Evolutionary conservation across 2,329 filamentous ascomycete species (phyloP).

Genomic region (Penicillium sumatraense): DNA sequence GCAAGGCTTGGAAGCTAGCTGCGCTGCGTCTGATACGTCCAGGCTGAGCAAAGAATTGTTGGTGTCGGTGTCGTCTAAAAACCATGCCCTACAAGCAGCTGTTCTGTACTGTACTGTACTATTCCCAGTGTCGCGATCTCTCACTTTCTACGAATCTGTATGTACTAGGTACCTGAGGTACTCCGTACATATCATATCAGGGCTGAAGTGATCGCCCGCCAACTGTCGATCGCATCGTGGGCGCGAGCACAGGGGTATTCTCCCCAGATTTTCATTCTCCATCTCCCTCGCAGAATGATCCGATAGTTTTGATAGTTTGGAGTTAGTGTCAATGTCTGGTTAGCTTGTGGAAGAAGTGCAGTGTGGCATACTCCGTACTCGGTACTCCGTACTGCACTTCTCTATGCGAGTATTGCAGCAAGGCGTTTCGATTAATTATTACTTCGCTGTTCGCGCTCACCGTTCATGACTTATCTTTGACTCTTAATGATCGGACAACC

Average conservation of each 20-base stretch:
- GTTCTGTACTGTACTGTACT: too few relatives aligned
- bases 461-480: too few relatives aligned
- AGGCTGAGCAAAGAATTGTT: too few relatives aligned
- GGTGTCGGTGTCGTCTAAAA: too few relatives aligned
- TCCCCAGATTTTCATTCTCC: not conserved
- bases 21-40: not conserved
- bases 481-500: too few relatives aligned
- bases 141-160: not conserved
- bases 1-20: not conserved
- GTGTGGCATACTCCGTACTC: not conserved
- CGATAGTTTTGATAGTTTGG: not conserved
- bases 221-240: slow-evolving; percentile 7
- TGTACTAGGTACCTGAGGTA: too few relatives aligned
- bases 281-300: not conserved
- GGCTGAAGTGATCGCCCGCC: slow-evolving; percentile 7
- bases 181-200: not conserved
- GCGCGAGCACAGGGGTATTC: slow-evolving; percentile 6
- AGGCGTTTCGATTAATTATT: not conserved
- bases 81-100: too few relatives aligned
- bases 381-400: too few relatives aligned
- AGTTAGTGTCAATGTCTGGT: not conserved
- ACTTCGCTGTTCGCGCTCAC: not conserved
- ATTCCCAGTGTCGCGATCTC: too few relatives aligned
- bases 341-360: not conserved
- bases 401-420: too few relatives aligned